Base-by-base conservation (phyloP, 345 rosid genomes). In the Salix koriyanagi region DNA sequence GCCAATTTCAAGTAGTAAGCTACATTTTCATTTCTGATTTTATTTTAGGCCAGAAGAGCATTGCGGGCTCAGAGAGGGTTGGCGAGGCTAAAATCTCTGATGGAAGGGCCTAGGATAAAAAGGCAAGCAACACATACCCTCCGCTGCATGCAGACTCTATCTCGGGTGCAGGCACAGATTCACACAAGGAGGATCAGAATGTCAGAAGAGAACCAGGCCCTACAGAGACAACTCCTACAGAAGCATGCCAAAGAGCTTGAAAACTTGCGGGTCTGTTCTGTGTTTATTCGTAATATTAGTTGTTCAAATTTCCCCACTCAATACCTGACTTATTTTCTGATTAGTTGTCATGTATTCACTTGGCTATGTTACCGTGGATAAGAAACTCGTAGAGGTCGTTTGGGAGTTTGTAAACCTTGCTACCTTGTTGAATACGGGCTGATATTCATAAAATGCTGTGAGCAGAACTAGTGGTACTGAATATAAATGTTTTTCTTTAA, bases 171-270 rank as follows among this genome's bases (percentile, higher is more conserved):
- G 77, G 86, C 94, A 65, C 99, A 93, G 77, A 90, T 96, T 83
- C 89, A 87, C 56, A 79, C 87, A 16, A 85, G 97, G 81, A 96
- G 99, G 77, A 74, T 90, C 75, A 87, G 94, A 79, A 90, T 92
- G 95, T 81, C 89, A 1, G 98, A 96, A 83, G 98, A 96, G 90
- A 96, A 92, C 83, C 97, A 89, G 70, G 93, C 96, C 76, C 92
- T 93, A 42, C 99, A 91, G 84, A 88, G 83, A 50, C 99, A 96
- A 84, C 90, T 93, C 42, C 83, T 91, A 77, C 97, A 93, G 83
- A 92, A 96, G 75, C 98, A 93, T 79, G 97, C 93, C 10, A 89
- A 87, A 79, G 98, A 96, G 85, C 83, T 93, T 52, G 94, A 88
- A 75, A 90, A 86, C 75, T 78, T 87, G 74, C 87, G 83, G 92